Evolutionary conservation across 2,329 filamentous ascomycete genomes (phyloP), one percentile per base, ranked within the genome.

Genomic region (Colletotrichum sp.): DNA sequence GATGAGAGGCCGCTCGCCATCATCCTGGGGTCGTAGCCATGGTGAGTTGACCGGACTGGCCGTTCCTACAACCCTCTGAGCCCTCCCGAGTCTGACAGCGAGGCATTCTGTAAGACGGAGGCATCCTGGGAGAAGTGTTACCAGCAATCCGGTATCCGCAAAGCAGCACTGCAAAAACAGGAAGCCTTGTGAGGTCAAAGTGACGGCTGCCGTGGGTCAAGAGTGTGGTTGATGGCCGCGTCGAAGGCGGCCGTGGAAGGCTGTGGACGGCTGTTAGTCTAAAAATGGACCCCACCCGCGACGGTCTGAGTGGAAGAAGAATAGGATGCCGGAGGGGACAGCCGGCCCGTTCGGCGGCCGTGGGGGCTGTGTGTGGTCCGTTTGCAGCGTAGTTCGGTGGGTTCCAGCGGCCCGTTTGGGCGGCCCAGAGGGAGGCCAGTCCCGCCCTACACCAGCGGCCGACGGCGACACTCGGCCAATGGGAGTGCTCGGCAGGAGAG

Each of bases 311-410:
- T 39, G 57, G 60, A 68, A 66, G 30, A 32, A 43, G 34, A 28
- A 28, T 73, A 63, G 57, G 55, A 26, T 21, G n/a, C 26, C 63
- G 48, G 43, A 67, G 24, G 24, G 48, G 66, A 26, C 63, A 71
- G 73, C 70, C 74, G 74, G 70, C 70, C 74, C 48, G 48, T 76
- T 74, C 57, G 43, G 74, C 72, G 72, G 68, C 72, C 72, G 13
- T 39, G 68, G 68, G 68, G 74, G 74, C 74, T 76, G 71, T 75
- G 73, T 57, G 65, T 26, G 48, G 57, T 63, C 39, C 69, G 52
- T 30, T 67, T 68, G 66, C 52, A 64, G 68, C 36, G 72, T 72
- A 72, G 72, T 26, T 34, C 30, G 63, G 73, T 69, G 65, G 74
- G 70, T 61, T 12, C 64, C 30, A 60, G 70, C 74, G 74, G 74